Base-by-base conservation (phyloP, 257 asterid genomes). In the Fraxinus anomala region DNA sequence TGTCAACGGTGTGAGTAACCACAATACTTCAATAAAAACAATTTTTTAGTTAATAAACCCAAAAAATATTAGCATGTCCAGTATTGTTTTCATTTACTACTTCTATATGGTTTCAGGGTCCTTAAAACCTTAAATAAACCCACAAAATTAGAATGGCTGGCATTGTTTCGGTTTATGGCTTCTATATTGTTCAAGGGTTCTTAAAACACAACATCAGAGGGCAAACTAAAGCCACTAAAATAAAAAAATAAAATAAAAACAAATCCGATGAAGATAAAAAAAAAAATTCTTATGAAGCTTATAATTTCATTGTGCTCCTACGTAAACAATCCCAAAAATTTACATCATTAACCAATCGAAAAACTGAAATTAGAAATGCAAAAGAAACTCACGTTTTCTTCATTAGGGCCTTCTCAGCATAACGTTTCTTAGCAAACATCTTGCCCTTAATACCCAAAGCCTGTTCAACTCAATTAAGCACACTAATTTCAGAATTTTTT, bases 381-480 rank as follows among this genome's bases (percentile, higher is more conserved):
- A n/a, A n/a, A n/a, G n/a, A 72, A 34, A 76, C 97, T 84, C 72
- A 93, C 99, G 97, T 93, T 89, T 88, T 95, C 92, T 95, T 93
- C 98, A 93, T 88, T 14, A 79, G 90, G 71, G 96, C 97, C 88
- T 95, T 95, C 88, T 95, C 97, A 11, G 94, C 88, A 80, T 95
- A 95, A 21, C 90, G 83, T 89, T 93, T 89, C 98, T 95, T 95
- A 36, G 97, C 88, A 66, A 93, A 42, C 82, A 90, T 85, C 91
- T 93, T 93, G 81, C 97, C 99, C 97, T 93, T 95, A 17, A 93
- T 88, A 86, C 99, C 99, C 93, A 95, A 77, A 13, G 98, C 70
- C 99, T 92, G 85, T 73, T 70, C 80, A 51, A 77, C 72, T 37
- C 74, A 72, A 73, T 42, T 30, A 73, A 68, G 10, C 26, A 65